These are phyloP conservation scores for Sisymbrium altissimum DNA, from an alignment of 345 rosid genomes.

Conservation along the genomic window DNA sequence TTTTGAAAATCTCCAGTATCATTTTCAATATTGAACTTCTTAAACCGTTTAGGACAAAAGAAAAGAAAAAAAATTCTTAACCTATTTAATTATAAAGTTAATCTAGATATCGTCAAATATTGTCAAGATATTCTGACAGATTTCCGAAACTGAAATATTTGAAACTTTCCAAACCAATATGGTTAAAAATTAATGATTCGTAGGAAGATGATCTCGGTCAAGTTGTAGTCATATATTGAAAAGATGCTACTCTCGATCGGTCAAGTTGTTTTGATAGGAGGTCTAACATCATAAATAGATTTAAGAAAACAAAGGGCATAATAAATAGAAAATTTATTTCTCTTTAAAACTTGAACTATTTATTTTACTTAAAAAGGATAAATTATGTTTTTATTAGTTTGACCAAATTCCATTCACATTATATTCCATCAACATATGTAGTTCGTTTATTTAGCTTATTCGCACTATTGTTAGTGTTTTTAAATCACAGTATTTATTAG, in stretches of 20 bases:
- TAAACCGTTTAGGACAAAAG: not conserved
- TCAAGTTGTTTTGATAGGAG: not conserved
- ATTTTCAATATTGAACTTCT: not conserved
- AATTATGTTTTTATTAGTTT: not conserved
- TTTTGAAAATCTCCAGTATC: not conserved
- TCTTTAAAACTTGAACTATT: not conserved
- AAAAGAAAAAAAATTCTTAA: no score
- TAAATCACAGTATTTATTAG: not conserved
- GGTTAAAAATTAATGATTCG: not conserved
- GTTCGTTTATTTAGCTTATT: no score
- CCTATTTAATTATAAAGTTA: not conserved
- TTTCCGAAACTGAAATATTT: not conserved
- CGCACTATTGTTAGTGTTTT: not conserved
- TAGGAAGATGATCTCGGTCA: not conserved
- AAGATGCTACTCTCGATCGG: not conserved
- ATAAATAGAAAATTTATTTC: not conserved
- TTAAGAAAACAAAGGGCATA: conserved; percentile 1
- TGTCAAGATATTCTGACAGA: conserved; percentile 2
- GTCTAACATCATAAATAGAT: conserved; percentile 1
- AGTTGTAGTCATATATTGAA: not conserved
- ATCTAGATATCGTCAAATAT: not conserved
- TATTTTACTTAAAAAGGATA: not conserved
- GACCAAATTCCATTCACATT: conserved; percentile 15
- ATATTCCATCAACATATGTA: no score
- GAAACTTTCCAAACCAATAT: not conserved